Conservation (phyloP, 306 rosid genomes). For the Corylus heterophylla region DNA sequence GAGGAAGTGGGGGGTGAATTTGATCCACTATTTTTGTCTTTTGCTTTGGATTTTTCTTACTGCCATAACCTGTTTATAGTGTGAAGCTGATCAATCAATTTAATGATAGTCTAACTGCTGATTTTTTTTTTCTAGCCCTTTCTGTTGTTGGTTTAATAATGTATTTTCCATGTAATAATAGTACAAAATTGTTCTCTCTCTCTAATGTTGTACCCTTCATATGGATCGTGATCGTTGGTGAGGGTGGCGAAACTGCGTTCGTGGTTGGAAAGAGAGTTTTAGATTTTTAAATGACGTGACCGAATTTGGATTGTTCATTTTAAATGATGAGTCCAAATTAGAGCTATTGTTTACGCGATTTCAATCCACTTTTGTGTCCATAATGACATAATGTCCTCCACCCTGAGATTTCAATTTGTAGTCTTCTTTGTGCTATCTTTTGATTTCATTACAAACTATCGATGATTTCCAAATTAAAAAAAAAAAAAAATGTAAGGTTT, state of each 20-base stretch:
- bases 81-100: constrained; percentile 17
- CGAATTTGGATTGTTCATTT: too few species aligned
- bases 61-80: constrained; percentile 30
- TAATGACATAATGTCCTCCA: too few species aligned
- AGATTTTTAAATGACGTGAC: too few species aligned
- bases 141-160: constrained; percentile 8
- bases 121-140: constrained; percentile 24
- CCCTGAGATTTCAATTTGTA: too few species aligned
- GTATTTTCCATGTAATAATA: neutral
- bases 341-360: too few species aligned
- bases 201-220: neutral
- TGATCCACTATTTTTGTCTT: constrained; percentile 7
- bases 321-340: too few species aligned
- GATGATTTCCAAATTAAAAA: neutral
- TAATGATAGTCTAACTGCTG: constrained; percentile 30
- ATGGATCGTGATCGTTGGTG: too few species aligned
- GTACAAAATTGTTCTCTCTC: neutral
- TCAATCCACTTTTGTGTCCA: too few species aligned
- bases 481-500: too few species aligned
- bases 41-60: constrained; percentile 17
- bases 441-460: neutral
- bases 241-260: too few species aligned
- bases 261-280: too few species aligned
- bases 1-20: neutral
- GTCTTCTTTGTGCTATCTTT: too few species aligned